Evolutionary conservation across 2,329 filamentous ascomycete species (phyloP), one percentile per base, ranked within the genome.

Genomic region (Cercospora brassicicola): DNA sequence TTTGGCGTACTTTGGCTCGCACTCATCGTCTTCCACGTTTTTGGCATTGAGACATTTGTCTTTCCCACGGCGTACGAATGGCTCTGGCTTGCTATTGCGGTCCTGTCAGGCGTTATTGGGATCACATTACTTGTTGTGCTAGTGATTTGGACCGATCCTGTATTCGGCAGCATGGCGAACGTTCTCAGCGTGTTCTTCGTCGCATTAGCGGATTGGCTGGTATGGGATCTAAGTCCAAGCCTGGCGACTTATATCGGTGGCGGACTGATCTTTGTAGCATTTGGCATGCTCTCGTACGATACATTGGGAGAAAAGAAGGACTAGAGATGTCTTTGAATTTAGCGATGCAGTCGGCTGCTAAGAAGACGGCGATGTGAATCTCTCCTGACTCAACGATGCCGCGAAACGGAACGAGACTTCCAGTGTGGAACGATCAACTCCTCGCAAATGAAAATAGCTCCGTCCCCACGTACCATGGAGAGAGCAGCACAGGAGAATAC

Each of bases 61-160:
- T 36, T 74, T 31, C 76, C 76, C 15, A 74, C 68, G 48, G 59
- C 65, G 13, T 61, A 74, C 30, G 74, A 75, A 9, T 67, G 69
- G 26, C 42, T 74, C 10, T 78, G 73, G 72, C 73, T 78, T 45
- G 65, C 71, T 4, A 72, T 78, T 36, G 74, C 76, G 18, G 74
- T 77, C 1, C 56, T 75, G 8, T 69, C 76, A 13, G 76, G 76
- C 2, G 73, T 72, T 4, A 67, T 73, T 73, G 69, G 75, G 13
- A 76, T 78, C 26, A 78, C 74, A 11, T 57, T 76, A 10, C 71
- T 78, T 5, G 73, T 73, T 28, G 69, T 77, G 1, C 71, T 78
- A 15, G 76, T 78, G 8, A 75, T 77, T 55, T 78, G 76, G 76
- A 78, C 76, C 4, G 76, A 74, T 61, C 76, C 76, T 3, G 73